Base-by-base conservation (phyloP, 371 early-diverging fungal species). In the Dinochytrium kinnereticum region DNA sequence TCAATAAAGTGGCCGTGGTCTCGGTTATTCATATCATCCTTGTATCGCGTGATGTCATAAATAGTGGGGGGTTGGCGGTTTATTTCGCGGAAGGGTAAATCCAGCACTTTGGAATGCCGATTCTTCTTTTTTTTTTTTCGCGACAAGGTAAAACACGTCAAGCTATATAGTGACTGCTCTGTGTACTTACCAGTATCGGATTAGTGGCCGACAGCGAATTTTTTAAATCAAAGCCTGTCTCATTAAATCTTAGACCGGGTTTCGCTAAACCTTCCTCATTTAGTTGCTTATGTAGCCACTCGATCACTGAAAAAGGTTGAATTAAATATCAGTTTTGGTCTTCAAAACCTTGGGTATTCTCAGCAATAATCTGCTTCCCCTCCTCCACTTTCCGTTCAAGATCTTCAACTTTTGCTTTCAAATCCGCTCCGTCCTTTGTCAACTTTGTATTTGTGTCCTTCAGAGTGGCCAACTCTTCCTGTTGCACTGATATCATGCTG, bases 201-300 rank as follows among this genome's bases (percentile, higher is more conserved):
- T 44, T 44, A 44, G 44, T 44, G 7, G 19, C 19, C 7, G 44
- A 19, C 44, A 44, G 13, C 13, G 44, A 44, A 19, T 44, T 44
- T 44, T 44, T 44, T 7, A 44, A 44, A 24, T 53, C 55, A 13
- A 5, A 21, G 10, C 13, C 55, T 53, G n/a, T 7, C 26, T 13
- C 5, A 5, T 53, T 53, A 53, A 53, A 53, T 21, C n/a, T n/a
- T 5, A n/a, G 24, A 5, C n/a, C 26, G 5, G 55, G 5, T 53
- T 26, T 7, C 5, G 55, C 13, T 5, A 53, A 26, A 53, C 55
- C 83, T 26, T 86, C 82, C 59, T 86, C 86, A 73, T 86, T 86
- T 57, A 86, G 55, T 71, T 86, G 86, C 69, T 84, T 84, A 73
- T 86, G 86, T 7, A 86, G 81, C 83, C 83, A 86, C 70, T 86